These are phyloP conservation scores for Boletus eberwhitei DNA, from an alignment of 768 basidiomycete genomes.

Conservation along the genomic window DNA sequence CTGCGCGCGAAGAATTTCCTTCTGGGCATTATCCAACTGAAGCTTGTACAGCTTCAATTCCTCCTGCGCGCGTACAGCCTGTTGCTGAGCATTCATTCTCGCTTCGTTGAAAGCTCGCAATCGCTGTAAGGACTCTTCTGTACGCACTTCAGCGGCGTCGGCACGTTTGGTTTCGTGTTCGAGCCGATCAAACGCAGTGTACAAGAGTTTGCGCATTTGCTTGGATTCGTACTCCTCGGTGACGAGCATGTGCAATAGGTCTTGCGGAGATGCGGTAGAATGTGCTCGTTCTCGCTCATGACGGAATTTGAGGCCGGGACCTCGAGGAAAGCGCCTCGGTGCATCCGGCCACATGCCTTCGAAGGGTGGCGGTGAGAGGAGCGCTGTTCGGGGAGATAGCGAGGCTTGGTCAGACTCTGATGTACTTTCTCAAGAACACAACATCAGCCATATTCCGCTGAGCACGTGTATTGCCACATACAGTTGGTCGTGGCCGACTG, in stretches of 20 bases:
- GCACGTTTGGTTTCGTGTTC: conserved; percentile 37
- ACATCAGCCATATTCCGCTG: background rate
- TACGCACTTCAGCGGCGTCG: conserved; percentile 32
- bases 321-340: conserved; percentile 18
- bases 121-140: conserved; percentile 29
- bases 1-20: conserved; percentile 56
- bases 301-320: conserved; percentile 32
- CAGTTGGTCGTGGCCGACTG: conserved; percentile 10
- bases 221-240: conserved; percentile 40
- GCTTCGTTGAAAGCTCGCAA: conserved; percentile 33
- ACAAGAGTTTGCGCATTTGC: conserved; percentile 38
- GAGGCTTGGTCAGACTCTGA: conserved; percentile 29
- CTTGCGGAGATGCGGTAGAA: conserved; percentile 26
- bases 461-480: conserved; percentile 15
- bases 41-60: conserved; percentile 56
- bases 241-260: conserved; percentile 35
- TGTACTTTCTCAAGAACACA: conserved; percentile 5
- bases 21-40: conserved; percentile 56
- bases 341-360: conserved; percentile 3
- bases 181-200: conserved; percentile 37
- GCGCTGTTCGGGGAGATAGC: conserved; percentile 26
- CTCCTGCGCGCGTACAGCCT: conserved; percentile 35
- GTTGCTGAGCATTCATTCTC: conserved; percentile 28
- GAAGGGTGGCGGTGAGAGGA: conserved; percentile 27
- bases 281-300: conserved; percentile 35